phyloP scores from a whole-genome alignment of 176 grass and related monocot species.

The Chloris gayana region DNA sequence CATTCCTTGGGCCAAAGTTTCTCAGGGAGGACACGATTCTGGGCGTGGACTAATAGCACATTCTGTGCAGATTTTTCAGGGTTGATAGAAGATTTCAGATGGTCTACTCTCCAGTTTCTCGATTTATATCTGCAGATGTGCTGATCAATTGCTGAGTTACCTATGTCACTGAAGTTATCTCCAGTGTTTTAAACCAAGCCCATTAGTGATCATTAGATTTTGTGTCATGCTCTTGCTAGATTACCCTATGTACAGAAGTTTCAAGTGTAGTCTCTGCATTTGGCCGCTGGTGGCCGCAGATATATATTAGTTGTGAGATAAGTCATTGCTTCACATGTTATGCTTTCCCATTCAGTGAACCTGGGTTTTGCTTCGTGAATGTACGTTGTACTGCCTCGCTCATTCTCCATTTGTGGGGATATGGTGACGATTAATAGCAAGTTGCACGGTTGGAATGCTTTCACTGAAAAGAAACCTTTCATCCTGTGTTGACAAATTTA shows the following conservation, averaged over 20 bases:
- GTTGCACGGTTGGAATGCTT: not conserved
- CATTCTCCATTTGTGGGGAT: not conserved
- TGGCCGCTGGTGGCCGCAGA: constrained; percentile 1
- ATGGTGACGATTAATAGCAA: not conserved
- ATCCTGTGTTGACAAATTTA: not conserved
- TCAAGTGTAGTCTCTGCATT: constrained; percentile 8
- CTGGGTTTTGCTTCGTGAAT: not conserved
- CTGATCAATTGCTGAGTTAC: not conserved
- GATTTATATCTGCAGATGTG: not conserved
- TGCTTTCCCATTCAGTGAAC: not conserved
- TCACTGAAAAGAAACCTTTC: not conserved
- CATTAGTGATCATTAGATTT: not conserved
- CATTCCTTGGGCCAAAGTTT: not conserved
- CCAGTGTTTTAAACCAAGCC: not conserved
- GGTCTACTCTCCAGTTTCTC: not conserved
- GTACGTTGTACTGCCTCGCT: too few relatives aligned
- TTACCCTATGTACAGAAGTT: constrained; percentile 38
- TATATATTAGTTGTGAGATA: constrained; percentile 25
- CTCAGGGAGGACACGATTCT: not conserved
- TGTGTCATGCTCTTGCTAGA: constrained; percentile 3
- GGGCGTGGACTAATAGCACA: not conserved
- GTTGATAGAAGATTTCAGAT: not conserved
- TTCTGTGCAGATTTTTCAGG: constrained; percentile 24
- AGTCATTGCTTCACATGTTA: not conserved
- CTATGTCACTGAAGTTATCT: not conserved